Percentiles rank a stretch among this genome's conserved stretches.
Conservation (phyloP, 208 protist genomes). For the Trypanosoma scelopori region DNA sequence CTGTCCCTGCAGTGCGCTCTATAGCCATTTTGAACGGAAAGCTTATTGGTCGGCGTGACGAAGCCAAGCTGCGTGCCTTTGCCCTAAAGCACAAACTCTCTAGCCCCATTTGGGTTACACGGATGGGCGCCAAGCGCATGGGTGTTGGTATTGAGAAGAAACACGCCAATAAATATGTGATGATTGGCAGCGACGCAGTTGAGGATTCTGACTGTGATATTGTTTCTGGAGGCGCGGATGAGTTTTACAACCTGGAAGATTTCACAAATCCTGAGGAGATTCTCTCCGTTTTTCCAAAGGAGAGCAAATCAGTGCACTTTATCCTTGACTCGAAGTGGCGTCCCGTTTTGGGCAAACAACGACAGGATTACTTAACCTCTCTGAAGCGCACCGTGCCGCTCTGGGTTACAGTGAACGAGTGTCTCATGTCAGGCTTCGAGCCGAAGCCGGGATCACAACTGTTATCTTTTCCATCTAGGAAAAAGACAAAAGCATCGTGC, state of each 20-base stretch:
- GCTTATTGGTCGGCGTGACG: constrained; percentile 74
- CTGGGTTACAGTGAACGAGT: constrained; percentile 90
- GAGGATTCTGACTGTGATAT: constrained; percentile 47
- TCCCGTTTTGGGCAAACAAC: constrained; percentile 79
- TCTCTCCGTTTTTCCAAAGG: constrained; percentile 80
- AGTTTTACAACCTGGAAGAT: constrained; percentile 89
- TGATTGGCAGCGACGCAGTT: constrained; percentile 56
- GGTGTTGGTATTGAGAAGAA: constrained; percentile 66
- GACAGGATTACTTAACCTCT: constrained; percentile 68
- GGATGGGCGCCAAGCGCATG: constrained; percentile 44
- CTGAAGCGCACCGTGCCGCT: constrained; percentile 62
- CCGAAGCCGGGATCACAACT: constrained; percentile 35
- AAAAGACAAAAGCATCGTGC: constrained; percentile 15
- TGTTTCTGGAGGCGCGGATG: constrained; percentile 23
- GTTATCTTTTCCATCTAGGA: constrained; percentile 36
- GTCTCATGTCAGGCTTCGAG: constrained; percentile 86
- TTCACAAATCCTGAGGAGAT: constrained; percentile 68
- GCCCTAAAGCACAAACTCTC: constrained; percentile 84
- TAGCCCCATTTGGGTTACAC: constrained; percentile 86
- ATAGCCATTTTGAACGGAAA: constrained; percentile 83
- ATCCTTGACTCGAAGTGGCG: constrained; percentile 89
- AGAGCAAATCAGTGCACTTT: constrained; percentile 80
- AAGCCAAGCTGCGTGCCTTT: constrained; percentile 70
- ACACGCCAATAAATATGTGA: constrained; percentile 59
- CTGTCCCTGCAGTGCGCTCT: constrained; percentile 70